Base-by-base conservation (phyloP, 169 alveolate genomes). In the Plasmodium berghei region DNA sequence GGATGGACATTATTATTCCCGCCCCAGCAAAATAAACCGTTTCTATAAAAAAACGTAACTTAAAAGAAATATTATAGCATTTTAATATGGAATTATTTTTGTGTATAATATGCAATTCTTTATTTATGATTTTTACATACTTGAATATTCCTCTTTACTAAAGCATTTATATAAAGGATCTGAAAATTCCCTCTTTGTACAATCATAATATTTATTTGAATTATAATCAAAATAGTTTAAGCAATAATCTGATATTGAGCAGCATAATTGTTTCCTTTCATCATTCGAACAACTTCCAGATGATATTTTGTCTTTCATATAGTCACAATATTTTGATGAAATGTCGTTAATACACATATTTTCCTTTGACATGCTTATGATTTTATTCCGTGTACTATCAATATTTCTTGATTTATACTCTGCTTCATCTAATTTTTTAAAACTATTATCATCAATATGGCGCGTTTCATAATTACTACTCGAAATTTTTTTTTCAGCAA, bases 11-110 rank as follows among this genome's bases (percentile, higher is more conserved):
- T 24, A 40, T 56, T 75, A 75, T 75, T 52, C 88, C 88, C 28
- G 88, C 88, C 52, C 88, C 88, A 75, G 88, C 88, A 75, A 75
- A 75, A 75, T 75, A 75, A 75, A 26, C 88, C 88, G 55, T 40
- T 59, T 75, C 88, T 75, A 66, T 75, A 75, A 75, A 75, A 75
- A 61, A 75, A 75, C 46, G 72, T 75, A 75, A 75, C 88, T 75
- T 75, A 22, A 66, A 40, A 74, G 62, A 62, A 61, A 75, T 73
- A 75, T 54, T 75, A 62, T 75, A 75, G 58, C 24, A 54, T 62
- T 1, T 62, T 24, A 61, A 62, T 18, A 20, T n/a, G 63, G 56
- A 61, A 61, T 40, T 56, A 34, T 0, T 34, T 34, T 34, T 6
- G 0, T 3, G 3, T 34, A 4, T 34, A 34, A 34, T 34, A 34